Percentiles rank a stretch among this genome's conserved stretches.
Evolutionary conservation across 495 filamentous ascomycete genomes (phyloP).

Genomic region (Platismatia glauca): DNA sequence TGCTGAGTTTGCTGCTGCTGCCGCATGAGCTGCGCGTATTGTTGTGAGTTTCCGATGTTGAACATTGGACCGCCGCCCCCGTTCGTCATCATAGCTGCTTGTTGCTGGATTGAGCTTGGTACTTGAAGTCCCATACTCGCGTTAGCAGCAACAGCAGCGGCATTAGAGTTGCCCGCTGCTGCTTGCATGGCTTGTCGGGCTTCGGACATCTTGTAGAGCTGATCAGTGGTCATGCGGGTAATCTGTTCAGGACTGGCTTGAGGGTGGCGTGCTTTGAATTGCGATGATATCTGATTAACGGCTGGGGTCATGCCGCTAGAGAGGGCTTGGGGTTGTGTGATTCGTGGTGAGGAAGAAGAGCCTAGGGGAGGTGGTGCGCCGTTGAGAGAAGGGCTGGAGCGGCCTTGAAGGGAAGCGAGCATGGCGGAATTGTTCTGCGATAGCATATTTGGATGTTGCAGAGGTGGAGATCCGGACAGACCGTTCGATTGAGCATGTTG

Average conservation of each 20-base stretch:
- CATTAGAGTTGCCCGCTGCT: constrained; percentile 45
- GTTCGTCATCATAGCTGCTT: constrained; percentile 26
- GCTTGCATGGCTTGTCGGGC: constrained; percentile 54
- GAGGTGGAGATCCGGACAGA: constrained; percentile 23
- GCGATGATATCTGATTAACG: constrained; percentile 43
- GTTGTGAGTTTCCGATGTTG: constrained; percentile 38
- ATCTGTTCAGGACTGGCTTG: constrained; percentile 50
- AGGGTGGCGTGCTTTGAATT: constrained; percentile 46
- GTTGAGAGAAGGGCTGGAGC: constrained; percentile 44
- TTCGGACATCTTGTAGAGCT: constrained; percentile 41
- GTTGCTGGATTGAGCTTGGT: constrained; percentile 20
- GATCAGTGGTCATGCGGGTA: constrained; percentile 51
- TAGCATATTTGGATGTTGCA: constrained; percentile 23
- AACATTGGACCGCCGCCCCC: constrained; percentile 28
- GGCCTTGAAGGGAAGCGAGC: constrained; percentile 45
- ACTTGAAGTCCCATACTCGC: constrained; percentile 11
- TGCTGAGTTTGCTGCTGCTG: constrained; percentile 55
- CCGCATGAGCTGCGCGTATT: constrained; percentile 66
- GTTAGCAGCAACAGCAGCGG: constrained; percentile 16
- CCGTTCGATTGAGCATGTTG: constrained; percentile 30
- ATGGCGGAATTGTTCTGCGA: constrained; percentile 45
- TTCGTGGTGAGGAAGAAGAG: constrained; percentile 44
- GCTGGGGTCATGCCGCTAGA: constrained; percentile 47
- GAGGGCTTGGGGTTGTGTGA: constrained; percentile 42
- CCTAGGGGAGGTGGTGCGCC: constrained; percentile 36